These are phyloP conservation scores for Penicillium lagena DNA, from an alignment of 495 filamentous ascomycete genomes.

Conservation along the genomic window DNA sequence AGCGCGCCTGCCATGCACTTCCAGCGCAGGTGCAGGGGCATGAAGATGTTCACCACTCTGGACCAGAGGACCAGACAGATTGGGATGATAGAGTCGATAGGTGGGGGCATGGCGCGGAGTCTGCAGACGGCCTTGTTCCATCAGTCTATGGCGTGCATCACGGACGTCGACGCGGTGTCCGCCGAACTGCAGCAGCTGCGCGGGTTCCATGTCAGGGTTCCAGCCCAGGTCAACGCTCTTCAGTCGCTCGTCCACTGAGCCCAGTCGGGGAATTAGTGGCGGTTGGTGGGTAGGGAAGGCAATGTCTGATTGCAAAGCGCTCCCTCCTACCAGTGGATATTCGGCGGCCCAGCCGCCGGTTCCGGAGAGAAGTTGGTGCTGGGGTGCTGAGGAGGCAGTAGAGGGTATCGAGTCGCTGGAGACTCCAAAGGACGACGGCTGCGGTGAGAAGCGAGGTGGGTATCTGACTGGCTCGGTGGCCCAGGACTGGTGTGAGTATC, in stretches of 20 bases:
- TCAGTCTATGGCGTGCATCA: slow-evolving; percentile 19
- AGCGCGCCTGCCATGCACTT: slow-evolving; percentile 15
- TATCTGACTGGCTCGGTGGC: slow-evolving; percentile 29
- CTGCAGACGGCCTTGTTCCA: slow-evolving; percentile 12
- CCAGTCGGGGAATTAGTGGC: slow-evolving; percentile 1
- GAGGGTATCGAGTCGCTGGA: neutral
- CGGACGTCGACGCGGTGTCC: slow-evolving; percentile 27
- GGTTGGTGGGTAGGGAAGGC: slow-evolving; percentile 8
- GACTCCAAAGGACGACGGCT: slow-evolving; percentile 5
- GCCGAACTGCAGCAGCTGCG: slow-evolving; percentile 18
- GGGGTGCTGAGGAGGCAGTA: neutral
- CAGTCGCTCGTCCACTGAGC: slow-evolving; percentile 18
- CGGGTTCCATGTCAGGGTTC: slow-evolving; percentile 10
- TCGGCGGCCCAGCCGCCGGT: slow-evolving; percentile 18
- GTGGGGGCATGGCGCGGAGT: slow-evolving; percentile 11
- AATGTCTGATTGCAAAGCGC: slow-evolving; percentile 18
- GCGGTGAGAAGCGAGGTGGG: slow-evolving; percentile 22
- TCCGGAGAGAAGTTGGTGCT: slow-evolving; percentile 16
- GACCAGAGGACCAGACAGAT: slow-evolving; percentile 27
- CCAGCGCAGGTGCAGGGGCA: slow-evolving; percentile 12
- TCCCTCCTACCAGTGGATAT: neutral
- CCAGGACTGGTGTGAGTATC: slow-evolving; percentile 33
- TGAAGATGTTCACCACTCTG: slow-evolving; percentile 15
- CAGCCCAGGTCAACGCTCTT: slow-evolving; percentile 9
- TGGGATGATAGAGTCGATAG: slow-evolving; percentile 25